Base-by-base conservation (phyloP, 305 asterid species). In the Solanum aculeatissimum region DNA sequence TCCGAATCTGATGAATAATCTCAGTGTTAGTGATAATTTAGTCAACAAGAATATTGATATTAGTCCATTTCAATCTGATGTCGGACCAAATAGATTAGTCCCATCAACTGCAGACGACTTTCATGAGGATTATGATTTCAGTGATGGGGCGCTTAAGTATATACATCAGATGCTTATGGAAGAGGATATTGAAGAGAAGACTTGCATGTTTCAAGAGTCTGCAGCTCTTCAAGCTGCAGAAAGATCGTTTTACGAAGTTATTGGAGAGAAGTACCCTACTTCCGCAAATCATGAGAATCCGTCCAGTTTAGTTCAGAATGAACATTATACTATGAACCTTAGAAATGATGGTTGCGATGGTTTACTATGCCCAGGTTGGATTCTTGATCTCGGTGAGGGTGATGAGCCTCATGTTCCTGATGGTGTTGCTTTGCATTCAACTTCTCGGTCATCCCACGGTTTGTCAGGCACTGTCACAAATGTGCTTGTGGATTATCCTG, bases 131-230 rank as follows among this genome's bases (percentile, higher is more conserved):
- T 72, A 83, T 29, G 91, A 89, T 85, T 83, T 89, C 14, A 79
- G 87, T 9, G 89, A 89, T 54, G 85, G 80, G 12, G 85, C 84
- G 1, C 58, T 89, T 51, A 82, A 82, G 51, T 89, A 84, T 68
- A 89, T 89, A 72, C 69, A 84, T 80, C 86, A 87, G 78, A 85
- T 85, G 83, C 91, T 89, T 8, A 87, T 85, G 90, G 90, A 89
- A 68, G 91, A 87, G 81, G 90, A 89, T 18, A 87, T 87, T 85
- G 91, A 87, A 62, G 86, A 87, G 38, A 87, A 75, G 82, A 21
- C 86, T 8, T 82, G 84, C 27, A 87, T 89, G 90, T 65, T 87
- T 80, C 91, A 89, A 83, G 91, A 89, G 38, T 85, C 90, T 35
- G 54, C 86, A 58, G 91, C 87, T 80, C 85, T 85, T 29, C 85